Base-by-base conservation (phyloP, 2,329 filamentous ascomycete species). In the Pestalotiopsis sp. region DNA sequence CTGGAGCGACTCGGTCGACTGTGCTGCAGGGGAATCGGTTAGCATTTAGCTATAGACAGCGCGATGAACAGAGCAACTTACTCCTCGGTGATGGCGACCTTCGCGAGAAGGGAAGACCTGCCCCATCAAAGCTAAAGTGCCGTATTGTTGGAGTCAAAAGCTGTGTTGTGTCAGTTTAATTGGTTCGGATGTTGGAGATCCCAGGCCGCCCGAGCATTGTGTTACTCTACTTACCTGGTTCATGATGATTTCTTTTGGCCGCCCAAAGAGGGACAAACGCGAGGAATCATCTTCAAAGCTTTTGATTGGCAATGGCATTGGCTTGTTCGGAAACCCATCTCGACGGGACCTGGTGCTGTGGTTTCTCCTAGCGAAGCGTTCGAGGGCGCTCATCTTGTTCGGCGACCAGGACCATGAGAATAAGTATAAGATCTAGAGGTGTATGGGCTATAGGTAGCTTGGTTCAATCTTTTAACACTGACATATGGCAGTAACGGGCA, bases 111-210 rank as follows among this genome's bases (percentile, higher is more conserved):
- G 72, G 67, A 27, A 71, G 14, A 56, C 67, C 68, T 7, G 65
- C 61, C 20, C 77, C 76, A 63, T 79, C 77, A 12, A 78, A 69
- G 58, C 71, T 73, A 61, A 78, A 77, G 63, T 77, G 72, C 38
- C 64, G 73, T 68, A 76, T 74, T 4, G 74, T 77, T 17, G 76
- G 76, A 45, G 74, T 78, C 41, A 77, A 58, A 11, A 77, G 69
- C 77, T 78, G n/a, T 3, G 3, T 62, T n/a, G 12, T 17, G 25
- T 67, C 25, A 62, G 58, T 17, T 31, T 27, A 61, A 67, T 65
- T 38, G 25, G 36, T 57, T 36, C 36, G 45, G 23, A 27, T 59
- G 45, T 61, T 63, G 65, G 14, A 56, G 27, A 62, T 39, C 45
- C 4, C 11, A 59, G 58, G 56, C 57, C 27, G 45, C 20, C 9